These are phyloP conservation scores for Colletotrichum tamarilloi DNA, from an alignment of 2,329 filamentous ascomycete genomes.

Conservation along the genomic window DNA sequence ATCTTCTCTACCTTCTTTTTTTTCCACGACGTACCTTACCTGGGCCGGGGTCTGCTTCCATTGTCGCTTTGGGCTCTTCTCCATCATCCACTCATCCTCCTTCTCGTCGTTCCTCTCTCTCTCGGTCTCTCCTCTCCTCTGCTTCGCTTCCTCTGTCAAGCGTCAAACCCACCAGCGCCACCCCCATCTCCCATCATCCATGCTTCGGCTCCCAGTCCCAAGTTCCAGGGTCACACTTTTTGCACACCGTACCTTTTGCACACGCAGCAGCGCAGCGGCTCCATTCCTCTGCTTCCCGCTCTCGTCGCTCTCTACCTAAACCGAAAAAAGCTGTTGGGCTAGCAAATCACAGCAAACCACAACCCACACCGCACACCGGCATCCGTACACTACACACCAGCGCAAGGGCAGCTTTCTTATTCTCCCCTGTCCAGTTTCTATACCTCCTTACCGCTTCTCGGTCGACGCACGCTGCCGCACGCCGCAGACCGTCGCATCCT, in stretches of 20 bases:
- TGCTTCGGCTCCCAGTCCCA: constrained; percentile 9
- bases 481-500: constrained; percentile 11
- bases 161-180: not conserved
- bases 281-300: not conserved
- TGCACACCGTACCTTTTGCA: constrained; percentile 18
- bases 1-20: constrained; percentile 15
- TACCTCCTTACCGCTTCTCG: constrained; percentile 38
- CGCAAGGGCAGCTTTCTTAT: constrained; percentile 32
- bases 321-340: constrained; percentile 30
- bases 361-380: constrained; percentile 7
- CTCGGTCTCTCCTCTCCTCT: not conserved
- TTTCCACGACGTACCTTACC: constrained; percentile 1
- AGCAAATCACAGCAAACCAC: constrained; percentile 19
- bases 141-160: not conserved
- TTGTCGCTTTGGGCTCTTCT: not conserved
- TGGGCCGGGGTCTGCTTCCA: not conserved
- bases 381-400: not conserved
- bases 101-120: not conserved
- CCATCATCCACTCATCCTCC: not conserved
- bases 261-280: constrained; percentile 6
- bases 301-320: constrained; percentile 22
- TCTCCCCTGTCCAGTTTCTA: constrained; percentile 19
- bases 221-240: constrained; percentile 16
- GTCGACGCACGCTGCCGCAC: constrained; percentile 9
- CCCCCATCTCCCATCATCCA: constrained; percentile 8